Evolutionary conservation across 2,329 filamentous ascomycete species (phyloP).

Genomic region (Penicillium crustosum): DNA sequence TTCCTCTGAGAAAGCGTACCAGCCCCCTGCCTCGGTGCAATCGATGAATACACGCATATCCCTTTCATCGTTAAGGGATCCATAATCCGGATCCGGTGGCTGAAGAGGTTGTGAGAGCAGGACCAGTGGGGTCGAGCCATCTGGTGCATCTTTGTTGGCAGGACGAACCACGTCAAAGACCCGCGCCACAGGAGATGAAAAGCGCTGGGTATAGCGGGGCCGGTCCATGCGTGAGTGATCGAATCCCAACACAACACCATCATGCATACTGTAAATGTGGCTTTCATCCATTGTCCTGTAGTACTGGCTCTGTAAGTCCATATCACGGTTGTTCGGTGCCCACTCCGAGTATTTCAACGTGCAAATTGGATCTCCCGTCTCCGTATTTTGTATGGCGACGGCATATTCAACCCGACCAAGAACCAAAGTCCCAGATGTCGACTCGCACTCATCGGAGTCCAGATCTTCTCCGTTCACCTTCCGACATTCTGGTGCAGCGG

Average conservation of each 20-base stretch:
- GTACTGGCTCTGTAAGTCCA: conserved; percentile 83
- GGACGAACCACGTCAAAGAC: conserved; percentile 87
- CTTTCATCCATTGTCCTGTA: conserved; percentile 75
- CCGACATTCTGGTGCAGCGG: conserved; percentile 72
- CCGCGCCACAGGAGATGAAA: conserved; percentile 75
- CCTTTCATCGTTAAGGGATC: conserved; percentile 49
- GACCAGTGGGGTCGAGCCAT: conserved; percentile 67
- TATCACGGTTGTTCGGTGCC: conserved; percentile 87
- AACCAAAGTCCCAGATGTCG: conserved; percentile 72
- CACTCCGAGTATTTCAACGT: conserved; percentile 93
- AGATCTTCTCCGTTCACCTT: conserved; percentile 62
- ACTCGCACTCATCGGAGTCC: conserved; percentile 71
- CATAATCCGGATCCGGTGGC: conserved; percentile 50
- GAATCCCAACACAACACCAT: conserved; percentile 80
- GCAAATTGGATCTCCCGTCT: conserved; percentile 73
- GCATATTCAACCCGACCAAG: conserved; percentile 87
- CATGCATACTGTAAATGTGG: conserved; percentile 83
- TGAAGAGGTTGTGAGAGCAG: conserved; percentile 82
- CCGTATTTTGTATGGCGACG: conserved; percentile 75
- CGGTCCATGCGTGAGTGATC: conserved; percentile 61
- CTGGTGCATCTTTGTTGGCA: conserved; percentile 62
- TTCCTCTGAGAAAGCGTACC: conserved; percentile 88
- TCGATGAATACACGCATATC: conserved; percentile 78
- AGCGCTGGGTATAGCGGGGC: conserved; percentile 65
- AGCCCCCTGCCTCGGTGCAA: conserved; percentile 78